Base-by-base conservation (phyloP, 495 filamentous ascomycete genomes). In the Sabuloglossum arenarium region DNA sequence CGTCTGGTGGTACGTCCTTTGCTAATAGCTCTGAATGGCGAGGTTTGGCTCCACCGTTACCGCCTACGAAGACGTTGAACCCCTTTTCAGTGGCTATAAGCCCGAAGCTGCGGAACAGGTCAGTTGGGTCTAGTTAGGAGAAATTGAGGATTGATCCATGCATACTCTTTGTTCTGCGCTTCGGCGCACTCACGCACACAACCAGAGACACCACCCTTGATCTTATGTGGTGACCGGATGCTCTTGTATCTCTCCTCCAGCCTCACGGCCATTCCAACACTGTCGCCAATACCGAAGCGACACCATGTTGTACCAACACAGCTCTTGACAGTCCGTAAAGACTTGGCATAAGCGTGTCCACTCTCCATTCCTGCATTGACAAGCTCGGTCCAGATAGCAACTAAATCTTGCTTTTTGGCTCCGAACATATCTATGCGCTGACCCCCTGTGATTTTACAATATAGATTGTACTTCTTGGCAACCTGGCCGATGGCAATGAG, bases 281-380 rank as follows among this genome's bases (percentile, higher is more conserved):
- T 91, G 70, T 97, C 90, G 39, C 87, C 87, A 57, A 95, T 81
- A 58, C 90, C 90, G 60, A 86, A 97, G 6, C 90, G 75, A 62
- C 90, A 97, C 90, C 90, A 97, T 1, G 86, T 93, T 1, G 85
- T 91, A 28, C 90, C 90, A 3, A 97, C 90, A 62, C 90, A 97
- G 61, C 83, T 86, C 77, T 95, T 97, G 61, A 97, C 84, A 9
- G 90, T 94, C 46, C 90, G 76, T 55, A 97, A 70, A 23, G 85
- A 83, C 69, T 97, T 97, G 28, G 87, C 90, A 64, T 97, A 97
- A 1, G 88, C 90, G 64, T 97, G 88, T 0, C 90, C 90, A 65
- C 81, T 87, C 67, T 97, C 90, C 84, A 95, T 85, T n/a, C 90
- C 90, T 8, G 80, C 90, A 59, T 87, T 79, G 25, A 94, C 79